Evolutionary conservation across 768 basidiomycete species (phyloP), one percentile per base, ranked within the genome.

Genomic region (Cystobasidium ongulense): DNA sequence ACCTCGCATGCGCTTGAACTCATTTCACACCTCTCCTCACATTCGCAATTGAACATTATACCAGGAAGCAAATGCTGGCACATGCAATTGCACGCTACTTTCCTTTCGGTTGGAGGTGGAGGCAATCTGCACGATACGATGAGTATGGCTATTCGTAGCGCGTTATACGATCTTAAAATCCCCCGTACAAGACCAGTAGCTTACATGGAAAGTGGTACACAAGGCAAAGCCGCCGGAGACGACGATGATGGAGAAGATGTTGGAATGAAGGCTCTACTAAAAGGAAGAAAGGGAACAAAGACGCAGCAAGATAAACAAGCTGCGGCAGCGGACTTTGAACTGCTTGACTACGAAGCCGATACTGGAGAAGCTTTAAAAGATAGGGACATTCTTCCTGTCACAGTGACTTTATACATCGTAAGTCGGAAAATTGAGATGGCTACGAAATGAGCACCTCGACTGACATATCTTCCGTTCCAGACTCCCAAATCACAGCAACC

Each of bases 61-160:
- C 74, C 57, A 15, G 23, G 53, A n/a, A 27, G 50, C 18, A 72
- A 75, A 41, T 33, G 25, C 57, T 75, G 74, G 74, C 21, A 39
- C 18, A 52, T 75, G n/a, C 27, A 36, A 29, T 21, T 75, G 23
- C 53, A 75, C 27, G 53, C 53, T 29, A 31, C 66, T 11, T 35
- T 75, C 29, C 74, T 75, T 13, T 43, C 74, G 3, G 23, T 54
- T 18, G 68, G 62, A 8, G 74, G 74, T 3, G 68, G 52, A 38
- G 74, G 74, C 36, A 75, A 75, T 46, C 39, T 75, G 27, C 41
- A 70, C 46, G 74, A 75, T 36, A 23, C 43, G n/a, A 53, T 75
- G 25, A 50, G 33, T 25, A 31, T 75, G 23, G 74, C 70, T 17
- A 46, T 67, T 33, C 35, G 41, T 1, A 39, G 46, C 18, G 74